Conservation (phyloP, 176 grass and related monocot species). For the Bolboschoenus planiculmis region DNA sequence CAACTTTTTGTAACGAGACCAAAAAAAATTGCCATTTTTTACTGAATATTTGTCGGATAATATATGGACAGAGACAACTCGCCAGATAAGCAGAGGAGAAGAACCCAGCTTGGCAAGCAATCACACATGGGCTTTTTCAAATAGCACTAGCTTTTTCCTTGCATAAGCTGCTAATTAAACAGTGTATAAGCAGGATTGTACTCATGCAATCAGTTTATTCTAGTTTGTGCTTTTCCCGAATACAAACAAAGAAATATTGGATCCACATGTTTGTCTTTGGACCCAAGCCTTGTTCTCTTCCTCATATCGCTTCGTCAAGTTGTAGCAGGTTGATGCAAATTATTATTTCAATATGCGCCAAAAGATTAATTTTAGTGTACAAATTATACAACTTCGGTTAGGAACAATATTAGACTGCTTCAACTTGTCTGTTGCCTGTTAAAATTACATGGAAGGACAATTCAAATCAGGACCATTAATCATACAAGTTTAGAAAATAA, state of each 20-base stretch:
- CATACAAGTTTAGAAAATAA: neutral
- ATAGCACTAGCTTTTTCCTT: neutral
- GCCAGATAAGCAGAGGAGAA: slow-evolving; percentile 14
- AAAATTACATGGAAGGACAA: neutral
- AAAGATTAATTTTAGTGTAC: neutral
- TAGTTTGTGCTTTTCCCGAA: neutral
- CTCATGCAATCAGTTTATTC: neutral
- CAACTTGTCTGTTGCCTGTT: neutral
- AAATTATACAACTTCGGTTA: too few relatives aligned
- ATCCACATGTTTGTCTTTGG: slow-evolving; percentile 17
- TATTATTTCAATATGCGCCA: neutral
- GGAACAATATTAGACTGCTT: too few relatives aligned
- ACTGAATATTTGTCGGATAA: slow-evolving; percentile 2
- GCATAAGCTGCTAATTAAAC: slow-evolving; percentile 5
- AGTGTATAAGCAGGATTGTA: neutral
- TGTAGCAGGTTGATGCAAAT: neutral
- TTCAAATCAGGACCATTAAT: neutral
- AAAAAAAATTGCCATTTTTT: neutral
- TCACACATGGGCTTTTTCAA: slow-evolving; percentile 16
- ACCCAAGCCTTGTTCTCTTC: neutral
- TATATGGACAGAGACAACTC: slow-evolving; percentile 7
- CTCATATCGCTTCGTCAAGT: neutral
- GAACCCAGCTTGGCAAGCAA: slow-evolving; percentile 5
- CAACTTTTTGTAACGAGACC: neutral
- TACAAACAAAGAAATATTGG: slow-evolving; percentile 17